These are phyloP conservation scores for Volvariella volvacea DNA, from an alignment of 1,284 basidiomycete species.

Conservation along the genomic window DNA sequence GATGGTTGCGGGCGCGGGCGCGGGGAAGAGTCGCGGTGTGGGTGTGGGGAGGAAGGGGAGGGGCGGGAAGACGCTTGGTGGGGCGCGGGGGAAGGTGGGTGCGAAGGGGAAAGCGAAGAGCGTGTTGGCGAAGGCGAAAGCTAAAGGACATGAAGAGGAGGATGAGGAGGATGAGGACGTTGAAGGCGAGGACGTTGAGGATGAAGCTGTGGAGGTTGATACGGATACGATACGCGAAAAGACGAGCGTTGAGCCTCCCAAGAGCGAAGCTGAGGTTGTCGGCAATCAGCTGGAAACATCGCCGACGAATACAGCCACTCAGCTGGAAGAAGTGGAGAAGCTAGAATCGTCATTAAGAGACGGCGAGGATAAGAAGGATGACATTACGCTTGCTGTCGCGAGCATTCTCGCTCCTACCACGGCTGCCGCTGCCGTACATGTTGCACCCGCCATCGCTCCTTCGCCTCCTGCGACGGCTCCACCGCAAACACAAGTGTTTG, in stretches of 20 bases:
- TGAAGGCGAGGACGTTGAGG: conserved; percentile 6
- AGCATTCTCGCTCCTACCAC: no score
- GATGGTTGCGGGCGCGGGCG: conserved; percentile 5
- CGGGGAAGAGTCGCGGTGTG: conserved; percentile 3
- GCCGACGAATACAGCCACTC: no score
- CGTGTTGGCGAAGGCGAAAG: conserved; percentile 10
- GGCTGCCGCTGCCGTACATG: no score
- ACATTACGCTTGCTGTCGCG: no score
- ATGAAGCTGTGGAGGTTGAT: conserved; percentile 8
- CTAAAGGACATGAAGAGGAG: conserved; percentile 14
- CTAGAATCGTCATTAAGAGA: no score
- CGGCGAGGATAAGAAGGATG: no score
- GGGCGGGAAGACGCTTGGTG: conserved; percentile 10
- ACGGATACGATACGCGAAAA: conserved; percentile 1
- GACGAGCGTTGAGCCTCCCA: neutral
- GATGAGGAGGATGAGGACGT: conserved; percentile 9
- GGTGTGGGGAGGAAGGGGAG: conserved; percentile 2
- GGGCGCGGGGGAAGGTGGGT: conserved; percentile 3
- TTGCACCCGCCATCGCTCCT: no score
- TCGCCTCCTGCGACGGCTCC: no score
- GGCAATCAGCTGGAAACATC: no score
- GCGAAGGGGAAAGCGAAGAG: conserved; percentile 4
- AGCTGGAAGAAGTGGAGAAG: no score
- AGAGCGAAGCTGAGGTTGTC: no score
- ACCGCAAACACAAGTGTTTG: no score